Percentiles rank a stretch among this genome's conserved stretches.
Conservation (phyloP, 116 monocot species). For the Dioscorea cayenensis region DNA sequence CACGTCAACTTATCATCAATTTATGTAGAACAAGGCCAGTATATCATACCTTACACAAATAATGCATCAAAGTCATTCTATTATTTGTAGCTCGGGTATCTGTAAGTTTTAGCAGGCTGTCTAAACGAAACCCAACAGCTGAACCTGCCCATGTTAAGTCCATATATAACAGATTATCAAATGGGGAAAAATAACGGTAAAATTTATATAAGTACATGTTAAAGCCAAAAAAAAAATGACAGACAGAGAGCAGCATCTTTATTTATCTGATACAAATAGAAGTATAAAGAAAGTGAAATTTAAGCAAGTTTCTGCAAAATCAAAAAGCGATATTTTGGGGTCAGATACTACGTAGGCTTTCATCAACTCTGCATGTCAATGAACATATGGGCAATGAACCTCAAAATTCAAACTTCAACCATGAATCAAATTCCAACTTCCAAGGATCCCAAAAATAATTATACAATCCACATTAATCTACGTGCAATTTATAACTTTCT, state of each 20-base stretch:
- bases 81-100: slow-evolving; percentile 85
- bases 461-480: too few species aligned
- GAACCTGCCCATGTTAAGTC: slow-evolving; percentile 47
- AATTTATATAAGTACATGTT: not conserved
- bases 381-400: too few species aligned
- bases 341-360: too few species aligned
- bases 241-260: not conserved
- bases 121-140: slow-evolving; percentile 87
- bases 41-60: slow-evolving; percentile 85
- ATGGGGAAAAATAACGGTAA: not conserved
- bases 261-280: not conserved
- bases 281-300: not conserved
- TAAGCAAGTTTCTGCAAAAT: too few species aligned
- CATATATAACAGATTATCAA: not conserved
- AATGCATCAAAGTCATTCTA: slow-evolving; percentile 96
- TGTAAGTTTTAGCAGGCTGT: slow-evolving; percentile 83
- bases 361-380: too few species aligned
- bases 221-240: not conserved
- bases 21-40: not conserved
- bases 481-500: too few species aligned
- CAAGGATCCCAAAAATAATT: too few species aligned
- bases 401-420: too few species aligned
- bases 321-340: too few species aligned
- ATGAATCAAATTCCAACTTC: too few species aligned
- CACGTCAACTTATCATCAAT: too few species aligned